Evolutionary conservation across 1,284 basidiomycete species (phyloP).

Genomic region (Polyporus tsugae): DNA sequence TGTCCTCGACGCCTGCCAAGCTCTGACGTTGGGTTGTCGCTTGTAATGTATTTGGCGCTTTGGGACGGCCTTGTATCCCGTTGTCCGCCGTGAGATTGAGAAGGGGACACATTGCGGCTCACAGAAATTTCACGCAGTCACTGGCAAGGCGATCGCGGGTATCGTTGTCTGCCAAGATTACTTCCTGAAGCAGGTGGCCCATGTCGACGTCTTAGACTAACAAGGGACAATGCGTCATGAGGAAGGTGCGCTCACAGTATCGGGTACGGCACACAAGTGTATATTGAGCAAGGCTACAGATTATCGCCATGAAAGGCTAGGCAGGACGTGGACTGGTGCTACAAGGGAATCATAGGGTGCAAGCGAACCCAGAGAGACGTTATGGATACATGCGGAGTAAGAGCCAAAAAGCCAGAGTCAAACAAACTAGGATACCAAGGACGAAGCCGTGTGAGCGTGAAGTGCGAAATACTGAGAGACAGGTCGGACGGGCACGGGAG

Average conservation of each 20-base stretch:
- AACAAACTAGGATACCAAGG: not conserved
- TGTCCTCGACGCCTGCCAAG: constrained; percentile 24
- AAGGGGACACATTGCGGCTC: not conserved
- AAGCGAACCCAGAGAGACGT: constrained; percentile 11
- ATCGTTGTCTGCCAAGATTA: not conserved
- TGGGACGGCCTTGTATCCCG: not conserved
- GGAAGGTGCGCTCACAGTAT: not conserved
- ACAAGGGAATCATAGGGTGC: constrained; percentile 16
- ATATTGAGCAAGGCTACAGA: constrained; percentile 28
- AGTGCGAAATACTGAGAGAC: not conserved
- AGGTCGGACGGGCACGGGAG: not conserved
- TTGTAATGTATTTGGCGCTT: not conserved
- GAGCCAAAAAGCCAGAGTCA: not conserved
- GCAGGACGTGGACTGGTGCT: constrained; percentile 26
- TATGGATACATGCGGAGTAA: constrained; percentile 32
- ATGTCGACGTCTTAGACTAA: not conserved
- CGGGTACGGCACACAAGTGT: constrained; percentile 5
- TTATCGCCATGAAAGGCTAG: constrained; percentile 11
- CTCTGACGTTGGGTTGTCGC: constrained; percentile 16
- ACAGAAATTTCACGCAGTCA: not conserved
- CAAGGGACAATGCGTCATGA: not conserved
- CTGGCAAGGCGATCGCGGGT: not conserved
- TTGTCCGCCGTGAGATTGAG: not conserved
- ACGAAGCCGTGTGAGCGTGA: not conserved
- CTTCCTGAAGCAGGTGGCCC: not conserved